phyloP scores from a whole-genome alignment of 164 flowering plant genomes.

The Amborella trichopoda region DNA sequence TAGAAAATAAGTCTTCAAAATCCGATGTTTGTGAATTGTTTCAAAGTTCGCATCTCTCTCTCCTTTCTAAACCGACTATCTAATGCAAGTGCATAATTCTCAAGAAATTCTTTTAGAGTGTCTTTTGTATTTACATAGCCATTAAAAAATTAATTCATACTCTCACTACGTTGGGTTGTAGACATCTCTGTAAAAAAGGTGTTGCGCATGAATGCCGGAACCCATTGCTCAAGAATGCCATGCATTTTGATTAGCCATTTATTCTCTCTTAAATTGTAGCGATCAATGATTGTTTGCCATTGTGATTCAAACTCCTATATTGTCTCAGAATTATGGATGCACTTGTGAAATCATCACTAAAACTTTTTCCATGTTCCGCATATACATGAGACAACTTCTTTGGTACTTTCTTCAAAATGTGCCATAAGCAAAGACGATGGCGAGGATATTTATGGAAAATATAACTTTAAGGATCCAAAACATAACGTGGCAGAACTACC shows the following conservation, averaged over 20 bases:
- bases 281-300: conserved; percentile 1
- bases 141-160: conserved; percentile 5
- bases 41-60: conserved; percentile 1
- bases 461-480: too few relatives aligned
- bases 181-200: conserved; percentile 8
- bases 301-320: conserved; percentile 7
- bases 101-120: conserved; percentile 2
- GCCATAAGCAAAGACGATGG: conserved; percentile 4
- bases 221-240: conserved; percentile 6
- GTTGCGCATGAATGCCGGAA: conserved; percentile 5
- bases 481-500: too few relatives aligned
- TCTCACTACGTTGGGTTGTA: conserved; percentile 1
- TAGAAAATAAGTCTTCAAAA: conserved; percentile 6
- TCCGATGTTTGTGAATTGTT: conserved; percentile 2
- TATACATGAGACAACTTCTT: neutral
- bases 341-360: conserved; percentile 2
- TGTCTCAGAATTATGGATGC: conserved; percentile 1
- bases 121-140: conserved; percentile 1
- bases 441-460: too few relatives aligned
- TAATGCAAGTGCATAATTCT: conserved; percentile 5
- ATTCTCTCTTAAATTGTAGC: conserved; percentile 4
- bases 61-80: conserved; percentile 3
- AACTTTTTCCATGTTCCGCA: neutral
- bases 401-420: conserved; percentile 4
- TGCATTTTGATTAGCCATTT: conserved; percentile 5